These are phyloP conservation scores for Adansonia gregorii DNA, from an alignment of 441 rosid genomes.

Conservation along the genomic window DNA sequence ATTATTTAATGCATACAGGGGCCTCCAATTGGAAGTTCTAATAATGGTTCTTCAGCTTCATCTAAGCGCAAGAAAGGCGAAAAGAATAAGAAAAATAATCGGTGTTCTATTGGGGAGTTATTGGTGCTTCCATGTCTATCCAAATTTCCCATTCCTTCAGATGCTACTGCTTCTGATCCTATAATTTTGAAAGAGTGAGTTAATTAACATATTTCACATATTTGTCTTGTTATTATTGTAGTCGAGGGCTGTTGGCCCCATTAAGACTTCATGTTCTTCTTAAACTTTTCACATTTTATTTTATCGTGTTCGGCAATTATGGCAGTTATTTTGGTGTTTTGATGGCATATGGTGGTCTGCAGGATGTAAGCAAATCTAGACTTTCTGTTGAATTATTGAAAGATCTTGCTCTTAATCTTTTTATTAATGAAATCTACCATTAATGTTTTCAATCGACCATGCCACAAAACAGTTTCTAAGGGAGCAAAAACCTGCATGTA, in stretches of 20 bases:
- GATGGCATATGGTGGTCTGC: conserved; percentile 86
- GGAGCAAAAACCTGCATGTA: conserved; percentile 66
- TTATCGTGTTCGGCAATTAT: conserved; percentile 26
- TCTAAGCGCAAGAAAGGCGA: conserved; percentile 83
- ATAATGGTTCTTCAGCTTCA: conserved; percentile 49
- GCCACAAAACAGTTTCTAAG: conserved; percentile 61
- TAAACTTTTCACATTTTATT: conserved; percentile 33
- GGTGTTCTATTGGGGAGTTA: conserved; percentile 73
- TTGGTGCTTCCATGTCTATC: conserved; percentile 89
- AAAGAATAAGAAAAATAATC: conserved; percentile 59
- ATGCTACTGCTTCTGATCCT: conserved; percentile 52
- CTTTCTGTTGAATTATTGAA: conserved; percentile 28
- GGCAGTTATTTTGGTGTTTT: conserved; percentile 86
- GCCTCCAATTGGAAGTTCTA: conserved; percentile 59
- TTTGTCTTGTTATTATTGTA: not conserved
- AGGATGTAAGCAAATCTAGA: conserved; percentile 67
- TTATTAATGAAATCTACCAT: not conserved
- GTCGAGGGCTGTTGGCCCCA: conserved; percentile 6
- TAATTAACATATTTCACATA: conserved; percentile 29
- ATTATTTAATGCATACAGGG: conserved; percentile 54
- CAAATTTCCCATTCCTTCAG: conserved; percentile 64
- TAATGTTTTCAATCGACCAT: not conserved
- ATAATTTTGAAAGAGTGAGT: conserved; percentile 60
- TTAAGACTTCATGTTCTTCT: not conserved
- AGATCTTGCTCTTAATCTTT: conserved; percentile 3